Conservation (phyloP, 495 filamentous ascomycete species). For the Bryoglossum gracile region DNA sequence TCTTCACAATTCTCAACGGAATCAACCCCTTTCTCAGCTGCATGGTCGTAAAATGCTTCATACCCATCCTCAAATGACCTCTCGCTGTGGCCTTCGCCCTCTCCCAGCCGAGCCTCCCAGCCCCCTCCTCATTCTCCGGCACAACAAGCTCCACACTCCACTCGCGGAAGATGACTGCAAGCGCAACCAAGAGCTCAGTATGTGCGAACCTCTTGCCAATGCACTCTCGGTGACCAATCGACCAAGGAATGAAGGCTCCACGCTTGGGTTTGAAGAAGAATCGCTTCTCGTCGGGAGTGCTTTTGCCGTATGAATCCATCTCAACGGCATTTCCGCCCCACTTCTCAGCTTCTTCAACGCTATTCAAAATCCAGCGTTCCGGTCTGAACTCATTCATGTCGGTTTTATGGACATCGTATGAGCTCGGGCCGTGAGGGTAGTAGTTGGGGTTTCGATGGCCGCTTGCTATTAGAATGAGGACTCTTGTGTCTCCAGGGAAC, state of each 20-base stretch:
- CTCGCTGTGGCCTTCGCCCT: conserved; percentile 43
- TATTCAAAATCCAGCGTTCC: background rate
- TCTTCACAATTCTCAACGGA: conserved; percentile 52
- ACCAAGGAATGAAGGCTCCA: conserved; percentile 65
- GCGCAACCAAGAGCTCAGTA: conserved; percentile 61
- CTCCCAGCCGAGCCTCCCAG: conserved; percentile 36
- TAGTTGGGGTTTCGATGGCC: background rate
- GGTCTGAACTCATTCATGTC: background rate
- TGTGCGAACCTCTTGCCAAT: conserved; percentile 65
- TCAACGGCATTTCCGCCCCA: too few species aligned
- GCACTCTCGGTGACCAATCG: conserved; percentile 60
- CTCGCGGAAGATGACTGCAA: conserved; percentile 54
- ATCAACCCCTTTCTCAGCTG: conserved; percentile 49
- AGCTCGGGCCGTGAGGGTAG: background rate
- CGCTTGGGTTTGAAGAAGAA: too few species aligned
- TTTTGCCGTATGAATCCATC: too few species aligned
- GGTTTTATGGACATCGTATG: background rate
- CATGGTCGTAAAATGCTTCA: conserved; percentile 49
- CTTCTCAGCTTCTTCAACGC: too few species aligned
- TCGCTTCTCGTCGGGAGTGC: too few species aligned
- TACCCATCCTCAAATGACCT: conserved; percentile 34
- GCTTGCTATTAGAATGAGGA: background rate
- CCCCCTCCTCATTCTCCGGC: conserved; percentile 37
- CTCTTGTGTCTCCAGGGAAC: background rate
- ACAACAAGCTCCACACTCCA: conserved; percentile 58